Conservation (phyloP, 306 rosid species). For the Castanospermum australe region DNA sequence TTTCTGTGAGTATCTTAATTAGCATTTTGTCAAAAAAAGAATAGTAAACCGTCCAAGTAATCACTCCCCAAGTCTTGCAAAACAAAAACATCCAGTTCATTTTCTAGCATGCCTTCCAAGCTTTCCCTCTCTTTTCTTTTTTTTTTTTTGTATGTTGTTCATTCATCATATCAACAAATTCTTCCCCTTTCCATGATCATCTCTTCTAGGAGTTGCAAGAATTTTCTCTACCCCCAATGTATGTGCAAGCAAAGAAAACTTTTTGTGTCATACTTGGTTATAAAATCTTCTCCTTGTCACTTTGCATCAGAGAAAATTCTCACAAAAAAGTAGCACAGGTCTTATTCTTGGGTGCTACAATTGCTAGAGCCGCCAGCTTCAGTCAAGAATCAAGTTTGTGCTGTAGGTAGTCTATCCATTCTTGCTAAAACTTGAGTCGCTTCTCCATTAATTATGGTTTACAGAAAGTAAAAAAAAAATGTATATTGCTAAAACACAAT, state of each 20-base stretch:
- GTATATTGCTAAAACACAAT: too few relatives aligned
- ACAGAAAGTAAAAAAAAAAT: too few relatives aligned
- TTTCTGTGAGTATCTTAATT: background rate
- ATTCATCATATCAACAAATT: slow-evolving; percentile 21
- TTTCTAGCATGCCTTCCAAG: slow-evolving; percentile 32
- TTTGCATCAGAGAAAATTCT: too few relatives aligned
- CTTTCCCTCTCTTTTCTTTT: slow-evolving; percentile 37
- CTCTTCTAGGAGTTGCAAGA: slow-evolving; percentile 39
- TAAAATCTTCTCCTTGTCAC: too few relatives aligned
- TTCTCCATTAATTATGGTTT: too few relatives aligned
- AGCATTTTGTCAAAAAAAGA: slow-evolving; percentile 48
- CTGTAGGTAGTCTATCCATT: too few relatives aligned
- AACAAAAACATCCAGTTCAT: slow-evolving; percentile 57
- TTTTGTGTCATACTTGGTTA: too few relatives aligned
- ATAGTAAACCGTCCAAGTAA: slow-evolving; percentile 71
- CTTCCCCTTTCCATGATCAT: slow-evolving; percentile 40
- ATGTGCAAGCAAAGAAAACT: slow-evolving; percentile 15
- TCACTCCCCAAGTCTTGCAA: slow-evolving; percentile 88
- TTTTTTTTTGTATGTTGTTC: slow-evolving; percentile 44
- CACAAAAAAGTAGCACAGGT: too few relatives aligned
- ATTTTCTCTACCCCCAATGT: background rate
- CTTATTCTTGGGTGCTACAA: too few relatives aligned
- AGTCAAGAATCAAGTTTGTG: too few relatives aligned
- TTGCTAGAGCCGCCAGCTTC: too few relatives aligned
- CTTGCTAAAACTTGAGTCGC: too few relatives aligned